Evolutionary conservation across 2,329 filamentous ascomycete species (phyloP).

Genomic region (Microcera coccophila): DNA sequence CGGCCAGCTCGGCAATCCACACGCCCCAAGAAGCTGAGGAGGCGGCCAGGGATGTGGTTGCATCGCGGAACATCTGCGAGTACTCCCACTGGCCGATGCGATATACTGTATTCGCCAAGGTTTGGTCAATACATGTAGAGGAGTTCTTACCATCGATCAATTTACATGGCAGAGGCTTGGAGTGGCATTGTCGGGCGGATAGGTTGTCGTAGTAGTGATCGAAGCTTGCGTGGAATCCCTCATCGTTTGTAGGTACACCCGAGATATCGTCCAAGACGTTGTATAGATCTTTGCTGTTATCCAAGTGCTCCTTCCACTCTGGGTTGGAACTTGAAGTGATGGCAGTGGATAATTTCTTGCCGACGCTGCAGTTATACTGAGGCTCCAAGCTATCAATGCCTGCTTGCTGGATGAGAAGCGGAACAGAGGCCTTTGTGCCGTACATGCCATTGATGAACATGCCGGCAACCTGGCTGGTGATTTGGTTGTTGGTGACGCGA

Average conservation of each 20-base stretch:
- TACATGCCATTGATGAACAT: conserved; percentile 73
- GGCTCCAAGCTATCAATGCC: conserved; percentile 72
- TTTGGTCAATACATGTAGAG: conserved; percentile 57
- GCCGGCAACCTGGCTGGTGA: conserved; percentile 75
- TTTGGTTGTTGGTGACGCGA: conserved; percentile 76
- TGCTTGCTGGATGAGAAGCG: conserved; percentile 47
- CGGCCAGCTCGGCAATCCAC: conserved; percentile 67
- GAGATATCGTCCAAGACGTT: conserved; percentile 62
- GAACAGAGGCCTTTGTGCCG: conserved; percentile 38
- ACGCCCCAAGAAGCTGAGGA: conserved; percentile 63
- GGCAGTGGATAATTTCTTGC: conserved; percentile 39
- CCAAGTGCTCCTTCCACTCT: conserved; percentile 63
- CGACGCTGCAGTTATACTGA: conserved; percentile 60
- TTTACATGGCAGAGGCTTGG: conserved; percentile 67
- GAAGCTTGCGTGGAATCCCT: conserved; percentile 65
- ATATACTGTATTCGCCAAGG: conserved; percentile 65
- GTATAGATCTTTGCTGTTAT: conserved; percentile 52
- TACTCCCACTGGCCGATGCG: conserved; percentile 79
- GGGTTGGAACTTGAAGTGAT: conserved; percentile 44
- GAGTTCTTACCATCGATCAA: conserved; percentile 43
- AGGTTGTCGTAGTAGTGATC: conserved; percentile 87
- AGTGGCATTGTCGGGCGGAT: conserved; percentile 72
- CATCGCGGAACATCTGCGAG: conserved; percentile 70
- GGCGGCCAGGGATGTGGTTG: conserved; percentile 57
- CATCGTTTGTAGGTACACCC: conserved; percentile 53